Base-by-base conservation (phyloP, 2,329 filamentous ascomycete genomes). In the Fusarium robinianum region DNA sequence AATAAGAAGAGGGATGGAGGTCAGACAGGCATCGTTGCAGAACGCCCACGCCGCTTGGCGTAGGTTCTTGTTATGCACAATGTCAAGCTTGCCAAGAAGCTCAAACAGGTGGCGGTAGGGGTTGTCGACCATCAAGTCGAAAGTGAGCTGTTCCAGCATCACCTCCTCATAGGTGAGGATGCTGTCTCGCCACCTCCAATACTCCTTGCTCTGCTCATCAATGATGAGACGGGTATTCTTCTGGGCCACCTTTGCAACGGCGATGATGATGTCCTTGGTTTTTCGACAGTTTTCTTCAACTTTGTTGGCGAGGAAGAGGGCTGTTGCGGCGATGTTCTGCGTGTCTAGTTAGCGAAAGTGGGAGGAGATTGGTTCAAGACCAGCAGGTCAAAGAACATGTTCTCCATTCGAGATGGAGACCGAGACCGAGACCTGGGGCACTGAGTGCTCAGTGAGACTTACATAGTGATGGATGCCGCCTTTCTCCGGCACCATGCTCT, bases 131-230 rank as follows among this genome's bases (percentile, higher is more conserved):
- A 91, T 89, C 31, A 99, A 76, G 65, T 99, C 94, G 67, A 99
- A 99, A 48, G 91, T 97, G 12, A 99, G 76, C 31, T 84, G 83
- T 67, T 97, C 94, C 11, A 99, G 79, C 73, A 99, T 87, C 29
- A 92, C 75, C 65, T 97, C 94, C 70, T 99, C 94, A 63, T 95
- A 90, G 55, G 87, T 85, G 10, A 97, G 74, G 44, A 99, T 95
- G 46, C 87, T 94, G 65, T 99, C 94, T 49, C 90, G 83, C 94
- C 94, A 99, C 62, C 88, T 83, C 94, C 94, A 99, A 66, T 94
- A 99, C 64, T 99, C 94, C 64, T 96, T 97, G 57, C 88, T 95
- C 68, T 97, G 91, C 69, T 97, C 94, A 65, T 99, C 94, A 38
- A 97, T 88, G 40, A 92, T 76, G 46, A 96, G 80, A 60, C 90